Evolutionary conservation across 2,329 filamentous ascomycete species (phyloP), one percentile per base, ranked within the genome.

Genomic region (Dichotomopilus funicola): DNA sequence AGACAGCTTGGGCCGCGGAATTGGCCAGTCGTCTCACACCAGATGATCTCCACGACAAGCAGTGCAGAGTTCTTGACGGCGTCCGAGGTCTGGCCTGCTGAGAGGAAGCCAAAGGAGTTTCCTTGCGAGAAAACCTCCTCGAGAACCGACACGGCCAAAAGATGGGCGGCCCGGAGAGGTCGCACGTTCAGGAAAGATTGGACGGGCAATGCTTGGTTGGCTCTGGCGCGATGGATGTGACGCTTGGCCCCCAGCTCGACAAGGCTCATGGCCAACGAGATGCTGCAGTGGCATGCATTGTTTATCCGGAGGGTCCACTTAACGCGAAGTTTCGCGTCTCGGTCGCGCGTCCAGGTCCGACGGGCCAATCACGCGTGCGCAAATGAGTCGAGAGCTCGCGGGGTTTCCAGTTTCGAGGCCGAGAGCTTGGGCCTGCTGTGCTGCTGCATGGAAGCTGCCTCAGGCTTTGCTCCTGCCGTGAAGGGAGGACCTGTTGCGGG

Each of bases 291-390:
- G 51, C 56, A 55, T 54, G 58, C 50, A 55, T 54, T 64, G 62
- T 64, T 64, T 62, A 63, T 55, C 52, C 37, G 44, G 46, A 45
- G 53, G 53, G 48, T 43, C 53, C 48, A 59, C 55, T 51, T 34
- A 56, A 58, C 61, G 59, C 58, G 61, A 58, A 42, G n/a, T 38
- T 53, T 58, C 61, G 61, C 58, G 60, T 61, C 48, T 46, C 40
- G 38, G 52, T 54, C 60, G 59, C 62, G 58, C 51, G 46, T 51
- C 49, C 42, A 38, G 33, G 6, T 9, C n/a, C 10, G 6, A 12
- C 5, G 9, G 12, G n/a, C 60, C 60, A 63, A 61, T 63, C 60
- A 60, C 5, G 35, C 2, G 5, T 5, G 9, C 35, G 43, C 6
- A 31, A 8, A 2, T 10, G n/a, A 50, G 53, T 37, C 43, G 47